Conservation (phyloP, 169 alveolate species). For the Eimeria nieschulzi region DNA sequence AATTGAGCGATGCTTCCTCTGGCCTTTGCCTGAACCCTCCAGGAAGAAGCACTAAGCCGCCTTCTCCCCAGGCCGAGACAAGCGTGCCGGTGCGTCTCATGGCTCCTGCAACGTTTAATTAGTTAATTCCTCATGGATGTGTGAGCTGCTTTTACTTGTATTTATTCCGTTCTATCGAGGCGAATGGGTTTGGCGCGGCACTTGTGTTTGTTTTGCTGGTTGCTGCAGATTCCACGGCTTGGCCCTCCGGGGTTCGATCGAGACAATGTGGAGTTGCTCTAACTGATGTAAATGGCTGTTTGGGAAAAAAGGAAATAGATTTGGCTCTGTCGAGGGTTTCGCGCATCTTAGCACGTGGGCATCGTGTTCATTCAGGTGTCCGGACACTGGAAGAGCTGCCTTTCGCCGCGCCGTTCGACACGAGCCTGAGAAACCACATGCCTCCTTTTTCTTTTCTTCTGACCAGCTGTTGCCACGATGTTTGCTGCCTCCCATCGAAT, state of each 20-base stretch:
- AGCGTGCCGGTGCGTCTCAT: background rate
- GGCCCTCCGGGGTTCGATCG: constrained; percentile 52
- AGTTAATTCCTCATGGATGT: no score
- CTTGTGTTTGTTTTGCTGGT: constrained; percentile 15
- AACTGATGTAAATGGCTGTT: background rate
- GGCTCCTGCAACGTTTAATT: background rate
- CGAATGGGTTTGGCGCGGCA: background rate
- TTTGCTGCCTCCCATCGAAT: no score
- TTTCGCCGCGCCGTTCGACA: no score
- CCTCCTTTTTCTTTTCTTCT: no score
- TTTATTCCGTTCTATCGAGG: background rate
- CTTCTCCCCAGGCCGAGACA: background rate
- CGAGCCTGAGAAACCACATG: no score
- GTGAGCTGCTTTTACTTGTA: background rate
- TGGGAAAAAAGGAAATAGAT: no score
- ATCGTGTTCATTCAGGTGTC: no score
- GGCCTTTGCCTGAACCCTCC: background rate
- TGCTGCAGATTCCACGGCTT: constrained; percentile 55
- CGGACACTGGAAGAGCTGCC: no score
- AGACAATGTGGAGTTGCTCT: constrained; percentile 44
- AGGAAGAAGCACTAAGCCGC: background rate
- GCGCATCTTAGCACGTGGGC: background rate
- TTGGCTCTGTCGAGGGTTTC: background rate
- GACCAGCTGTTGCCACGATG: no score
- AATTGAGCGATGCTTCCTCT: background rate